Base-by-base conservation (phyloP, 441 rosid species). In the Brassica balearica region DNA sequence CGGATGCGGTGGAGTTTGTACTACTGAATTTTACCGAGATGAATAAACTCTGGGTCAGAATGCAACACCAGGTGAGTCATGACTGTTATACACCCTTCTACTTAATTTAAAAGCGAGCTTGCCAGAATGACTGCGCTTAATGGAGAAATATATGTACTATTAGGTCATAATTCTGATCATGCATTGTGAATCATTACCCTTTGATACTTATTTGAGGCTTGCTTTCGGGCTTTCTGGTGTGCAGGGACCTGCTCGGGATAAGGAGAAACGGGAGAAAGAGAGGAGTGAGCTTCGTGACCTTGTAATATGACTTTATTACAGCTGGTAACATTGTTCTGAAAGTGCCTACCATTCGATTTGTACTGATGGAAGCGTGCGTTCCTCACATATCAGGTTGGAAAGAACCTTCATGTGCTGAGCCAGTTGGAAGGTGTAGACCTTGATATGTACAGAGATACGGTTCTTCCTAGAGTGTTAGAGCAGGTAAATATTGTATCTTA, bases 221-320 rank as follows among this genome's bases (percentile, higher is more conserved):
- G 90, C 91, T 89, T 80, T 89, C 81, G 88, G 93, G 88, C 86
- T 88, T 89, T 89, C 91, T 91, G 88, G 92, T 89, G 88, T 91
- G 93, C 93, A 91, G 96, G 96, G 93, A 84, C 93, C 96, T 85
- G 84, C 88, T 87, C 92, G 96, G 77, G 96, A 84, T 48, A 91
- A 89, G 92, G 96, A 91, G 77, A 89, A 79, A 75, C 90, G 93
- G 82, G 96, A 91, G 83, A 91, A 85, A 77, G 96, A 91, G 82
- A 87, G 96, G 88, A 88, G 88, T 85, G 93, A 91, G 91, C 92
- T 91, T 64, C 93, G 96, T 36, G 96, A 91, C 88, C 96, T 91
- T 88, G 96, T 91, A 91, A 89, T 75, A 76, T 77, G 86, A 75
- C 73, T 85, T 81, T 81, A 82, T 81, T 61, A 53, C 79, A 75